Conservation (phyloP, 139 green algal species). For the Mesotaenium endlicherianum region DNA sequence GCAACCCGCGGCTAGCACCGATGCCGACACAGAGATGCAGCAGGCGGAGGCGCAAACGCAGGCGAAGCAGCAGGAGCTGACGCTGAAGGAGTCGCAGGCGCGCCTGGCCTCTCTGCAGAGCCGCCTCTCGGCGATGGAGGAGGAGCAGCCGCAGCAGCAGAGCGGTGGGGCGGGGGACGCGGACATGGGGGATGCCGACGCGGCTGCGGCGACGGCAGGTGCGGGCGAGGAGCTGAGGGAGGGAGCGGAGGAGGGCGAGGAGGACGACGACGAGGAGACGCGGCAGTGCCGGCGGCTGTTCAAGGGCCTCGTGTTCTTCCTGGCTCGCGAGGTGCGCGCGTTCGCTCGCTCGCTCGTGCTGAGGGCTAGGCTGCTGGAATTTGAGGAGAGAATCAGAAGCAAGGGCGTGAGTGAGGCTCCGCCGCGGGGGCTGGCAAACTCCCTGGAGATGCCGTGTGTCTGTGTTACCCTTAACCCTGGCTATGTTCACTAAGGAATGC, state of each 20-base stretch:
- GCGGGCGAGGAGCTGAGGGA: background rate
- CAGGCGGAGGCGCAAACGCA: background rate
- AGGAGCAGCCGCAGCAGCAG: constrained; percentile 8
- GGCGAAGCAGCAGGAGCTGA: background rate
- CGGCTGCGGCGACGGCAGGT: background rate
- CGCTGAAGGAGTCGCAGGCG: constrained; percentile 5
- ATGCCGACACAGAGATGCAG: too few species aligned
- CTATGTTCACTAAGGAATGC: too few species aligned
- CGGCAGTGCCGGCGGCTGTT: constrained; percentile 79
- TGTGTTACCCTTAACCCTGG: too few species aligned
- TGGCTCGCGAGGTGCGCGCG: constrained; percentile 63
- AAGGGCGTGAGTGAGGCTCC: too few species aligned
- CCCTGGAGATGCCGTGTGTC: too few species aligned
- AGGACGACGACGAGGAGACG: constrained; percentile 40
- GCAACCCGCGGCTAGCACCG: too few species aligned
- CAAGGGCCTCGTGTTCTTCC: constrained; percentile 86
- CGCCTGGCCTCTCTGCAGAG: constrained; percentile 43
- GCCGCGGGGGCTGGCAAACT: too few species aligned
- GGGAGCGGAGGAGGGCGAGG: constrained; percentile 42
- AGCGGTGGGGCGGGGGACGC: constrained; percentile 14
- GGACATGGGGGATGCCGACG: constrained; percentile 15
- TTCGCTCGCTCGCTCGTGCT: constrained; percentile 30
- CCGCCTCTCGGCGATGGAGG: constrained; percentile 26
- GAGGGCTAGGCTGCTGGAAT: too few species aligned
- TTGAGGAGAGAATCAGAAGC: too few species aligned